Evolutionary conservation across 805 yeast species (phyloP).

Genomic region (Cephaloascus fragrans): DNA sequence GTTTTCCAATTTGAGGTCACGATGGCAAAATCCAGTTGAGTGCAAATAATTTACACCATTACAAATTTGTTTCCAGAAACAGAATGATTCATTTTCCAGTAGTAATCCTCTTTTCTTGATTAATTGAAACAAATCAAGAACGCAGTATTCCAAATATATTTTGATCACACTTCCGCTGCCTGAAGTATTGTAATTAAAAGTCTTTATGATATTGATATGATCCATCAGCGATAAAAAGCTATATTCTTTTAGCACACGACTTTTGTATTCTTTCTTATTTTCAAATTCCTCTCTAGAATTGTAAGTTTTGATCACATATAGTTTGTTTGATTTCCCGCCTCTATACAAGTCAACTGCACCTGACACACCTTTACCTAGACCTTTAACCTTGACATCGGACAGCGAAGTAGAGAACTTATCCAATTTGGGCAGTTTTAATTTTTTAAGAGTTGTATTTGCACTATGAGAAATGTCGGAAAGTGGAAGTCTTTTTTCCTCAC

Average conservation of each 20-base stretch:
- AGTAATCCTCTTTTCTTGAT: constrained; percentile 2
- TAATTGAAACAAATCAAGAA: constrained; percentile 15
- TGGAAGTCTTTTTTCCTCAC: too few species aligned
- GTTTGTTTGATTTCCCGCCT: constrained; percentile 2
- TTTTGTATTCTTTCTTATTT: constrained; percentile 24
- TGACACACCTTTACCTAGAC: constrained; percentile 19
- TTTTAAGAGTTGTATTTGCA: too few species aligned
- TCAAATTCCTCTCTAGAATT: constrained; percentile 28
- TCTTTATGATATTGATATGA: constrained; percentile 25
- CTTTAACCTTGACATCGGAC: constrained; percentile 9
- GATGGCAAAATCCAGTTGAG: constrained; percentile 25
- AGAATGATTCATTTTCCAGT: constrained; percentile 9
- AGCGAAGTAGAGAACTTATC: constrained; percentile 3
- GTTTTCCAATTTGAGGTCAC: constrained; percentile 43
- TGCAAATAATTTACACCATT: constrained; percentile 30
- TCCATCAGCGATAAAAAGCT: constrained; percentile 13
- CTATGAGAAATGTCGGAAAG: neutral
- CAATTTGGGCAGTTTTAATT: neutral
- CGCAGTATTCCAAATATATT: constrained; percentile 23
- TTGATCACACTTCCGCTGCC: constrained; percentile 11
- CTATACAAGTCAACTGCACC: constrained; percentile 22
- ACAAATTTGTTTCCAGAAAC: constrained; percentile 32
- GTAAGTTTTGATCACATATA: constrained; percentile 37
- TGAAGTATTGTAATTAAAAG: constrained; percentile 17
- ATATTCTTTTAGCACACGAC: constrained; percentile 28